phyloP scores from a whole-genome alignment of 108 stramenopile genomes.

The Stephanodiscus triporus region DNA sequence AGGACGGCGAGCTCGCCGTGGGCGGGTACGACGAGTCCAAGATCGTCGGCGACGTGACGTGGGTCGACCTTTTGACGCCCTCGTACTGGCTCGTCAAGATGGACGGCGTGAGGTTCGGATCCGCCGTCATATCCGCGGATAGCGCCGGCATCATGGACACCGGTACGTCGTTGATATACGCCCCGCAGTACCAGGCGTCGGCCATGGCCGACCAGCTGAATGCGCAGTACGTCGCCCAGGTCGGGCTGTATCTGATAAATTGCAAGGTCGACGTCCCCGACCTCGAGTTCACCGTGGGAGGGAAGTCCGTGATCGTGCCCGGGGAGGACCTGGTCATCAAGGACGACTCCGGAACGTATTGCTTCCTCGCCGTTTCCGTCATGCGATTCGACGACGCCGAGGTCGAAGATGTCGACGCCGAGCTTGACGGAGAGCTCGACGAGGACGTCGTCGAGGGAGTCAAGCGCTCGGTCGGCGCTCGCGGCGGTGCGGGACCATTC shows the following conservation, averaged over 20 bases:
- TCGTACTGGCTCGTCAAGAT: constrained; percentile 93
- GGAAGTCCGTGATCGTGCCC: constrained; percentile 83
- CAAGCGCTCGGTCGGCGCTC: constrained; percentile 47
- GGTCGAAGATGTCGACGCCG: constrained; percentile 32
- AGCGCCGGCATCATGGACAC: constrained; percentile 92
- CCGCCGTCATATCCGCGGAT: constrained; percentile 21
- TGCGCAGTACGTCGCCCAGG: constrained; percentile 68
- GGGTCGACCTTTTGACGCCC: constrained; percentile 64
- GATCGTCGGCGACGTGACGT: constrained; percentile 70
- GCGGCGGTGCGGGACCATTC: constrained; percentile 57
- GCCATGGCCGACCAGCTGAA: constrained; percentile 76
- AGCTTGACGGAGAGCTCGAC: constrained; percentile 30
- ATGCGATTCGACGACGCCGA: constrained; percentile 36
- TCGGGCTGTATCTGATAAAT: constrained; percentile 88
- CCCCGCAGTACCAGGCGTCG: constrained; percentile 76
- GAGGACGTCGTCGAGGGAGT: constrained; percentile 45
- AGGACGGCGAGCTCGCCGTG: constrained; percentile 92
- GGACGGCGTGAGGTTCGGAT: constrained; percentile 69
- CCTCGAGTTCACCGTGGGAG: constrained; percentile 83
- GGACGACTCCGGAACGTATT: constrained; percentile 34
- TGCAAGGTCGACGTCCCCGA: constrained; percentile 76
- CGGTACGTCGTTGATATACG: constrained; percentile 93
- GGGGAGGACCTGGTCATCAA: constrained; percentile 82
- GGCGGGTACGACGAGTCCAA: constrained; percentile 90
- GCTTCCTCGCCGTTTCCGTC: constrained; percentile 51